phyloP scores from a whole-genome alignment of 2,329 filamentous ascomycete species.

The Aspergillus caelatus region DNA sequence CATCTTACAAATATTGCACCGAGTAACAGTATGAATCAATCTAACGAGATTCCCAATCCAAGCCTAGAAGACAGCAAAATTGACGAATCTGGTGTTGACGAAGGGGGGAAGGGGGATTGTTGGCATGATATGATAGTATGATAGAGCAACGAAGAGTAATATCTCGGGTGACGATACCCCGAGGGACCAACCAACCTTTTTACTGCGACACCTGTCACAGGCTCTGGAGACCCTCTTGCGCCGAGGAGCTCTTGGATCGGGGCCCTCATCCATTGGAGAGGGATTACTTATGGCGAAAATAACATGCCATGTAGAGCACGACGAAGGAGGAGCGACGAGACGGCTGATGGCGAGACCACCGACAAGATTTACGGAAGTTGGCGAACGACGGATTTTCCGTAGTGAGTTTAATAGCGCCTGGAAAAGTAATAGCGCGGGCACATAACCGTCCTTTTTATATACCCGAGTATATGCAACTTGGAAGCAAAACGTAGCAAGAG shows the following conservation, averaged over 20 bases:
- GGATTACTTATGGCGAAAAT: constrained; percentile 23
- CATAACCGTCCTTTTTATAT: background rate
- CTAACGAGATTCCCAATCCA: background rate
- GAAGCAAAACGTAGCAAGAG: background rate
- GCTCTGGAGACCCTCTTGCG: constrained; percentile 51
- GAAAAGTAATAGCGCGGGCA: background rate
- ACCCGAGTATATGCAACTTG: background rate
- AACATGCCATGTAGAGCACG: constrained; percentile 30
- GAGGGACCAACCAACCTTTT: constrained; percentile 35
- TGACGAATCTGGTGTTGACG: background rate
- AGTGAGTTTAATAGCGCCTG: background rate
- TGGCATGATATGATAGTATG: background rate
- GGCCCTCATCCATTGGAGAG: constrained; percentile 43
- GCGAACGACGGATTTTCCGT: background rate
- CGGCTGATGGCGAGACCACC: background rate
- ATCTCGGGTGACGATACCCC: background rate
- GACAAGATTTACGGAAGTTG: constrained; percentile 4
- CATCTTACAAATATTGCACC: background rate
- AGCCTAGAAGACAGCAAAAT: background rate
- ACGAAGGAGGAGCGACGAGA: constrained; percentile 4
- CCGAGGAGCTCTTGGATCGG: constrained; percentile 39
- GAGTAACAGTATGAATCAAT: background rate
- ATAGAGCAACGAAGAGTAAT: background rate
- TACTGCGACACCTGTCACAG: constrained; percentile 49
- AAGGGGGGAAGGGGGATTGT: background rate